Evolutionary conservation across 768 basidiomycete genomes (phyloP).

Genomic region (Pisolithus albus): DNA sequence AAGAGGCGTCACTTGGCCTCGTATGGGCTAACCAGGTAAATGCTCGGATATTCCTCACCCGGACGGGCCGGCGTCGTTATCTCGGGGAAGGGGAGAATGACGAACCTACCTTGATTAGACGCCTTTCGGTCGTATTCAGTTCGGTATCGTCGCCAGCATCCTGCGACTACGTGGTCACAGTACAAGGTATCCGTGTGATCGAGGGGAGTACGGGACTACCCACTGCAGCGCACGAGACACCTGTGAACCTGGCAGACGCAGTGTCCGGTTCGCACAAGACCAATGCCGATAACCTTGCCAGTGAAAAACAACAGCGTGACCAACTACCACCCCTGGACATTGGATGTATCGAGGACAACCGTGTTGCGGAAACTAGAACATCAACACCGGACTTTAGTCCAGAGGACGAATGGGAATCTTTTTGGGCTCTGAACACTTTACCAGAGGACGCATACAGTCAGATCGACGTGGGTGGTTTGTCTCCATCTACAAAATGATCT

Average conservation of each 20-base stretch:
- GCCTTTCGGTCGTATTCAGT: slow-evolving; percentile 74
- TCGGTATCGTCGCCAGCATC: slow-evolving; percentile 50
- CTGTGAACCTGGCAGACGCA: slow-evolving; percentile 3
- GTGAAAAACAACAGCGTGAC: too few relatives aligned
- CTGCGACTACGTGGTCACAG: slow-evolving; percentile 70
- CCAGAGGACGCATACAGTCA: slow-evolving; percentile 32
- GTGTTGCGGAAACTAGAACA: slow-evolving; percentile 10
- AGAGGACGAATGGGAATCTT: slow-evolving; percentile 44
- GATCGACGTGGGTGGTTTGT: slow-evolving; percentile 5
- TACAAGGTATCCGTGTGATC: slow-evolving; percentile 44
- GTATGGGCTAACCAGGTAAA: slow-evolving; percentile 95
- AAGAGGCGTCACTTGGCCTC: slow-evolving; percentile 82
- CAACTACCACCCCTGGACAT: slow-evolving; percentile 31
- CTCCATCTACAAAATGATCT: neutral
- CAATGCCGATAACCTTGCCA: neutral
- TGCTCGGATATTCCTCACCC: slow-evolving; percentile 71
- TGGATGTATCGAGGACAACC: slow-evolving; percentile 26
- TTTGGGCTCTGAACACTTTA: slow-evolving; percentile 37
- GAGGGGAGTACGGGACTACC: slow-evolving; percentile 17
- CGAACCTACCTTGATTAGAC: slow-evolving; percentile 52
- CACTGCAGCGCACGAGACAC: neutral
- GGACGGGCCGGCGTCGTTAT: slow-evolving; percentile 64
- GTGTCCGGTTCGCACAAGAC: slow-evolving; percentile 18
- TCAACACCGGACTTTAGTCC: slow-evolving; percentile 20
- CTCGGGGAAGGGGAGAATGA: slow-evolving; percentile 37